Evolutionary conservation across 768 basidiomycete genomes (phyloP).

Genomic region (Kwoniella shandongensis): DNA sequence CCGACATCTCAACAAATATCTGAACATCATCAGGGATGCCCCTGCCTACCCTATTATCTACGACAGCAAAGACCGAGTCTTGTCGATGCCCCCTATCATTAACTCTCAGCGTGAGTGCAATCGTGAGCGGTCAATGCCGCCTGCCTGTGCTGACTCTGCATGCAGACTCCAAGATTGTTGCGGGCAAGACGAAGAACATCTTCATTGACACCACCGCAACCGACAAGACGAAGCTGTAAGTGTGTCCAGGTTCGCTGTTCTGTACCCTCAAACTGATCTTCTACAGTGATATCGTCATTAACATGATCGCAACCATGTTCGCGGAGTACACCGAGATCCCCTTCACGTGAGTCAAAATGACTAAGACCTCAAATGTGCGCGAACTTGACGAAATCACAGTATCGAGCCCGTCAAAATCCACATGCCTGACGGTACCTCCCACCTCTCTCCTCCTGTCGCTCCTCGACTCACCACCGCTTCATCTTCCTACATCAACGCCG

Average conservation of each 20-base stretch:
- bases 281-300: conserved; percentile 74
- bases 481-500: conserved; percentile 91
- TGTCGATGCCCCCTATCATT: conserved; percentile 92
- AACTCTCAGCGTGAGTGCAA: conserved; percentile 50
- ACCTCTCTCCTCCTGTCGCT: conserved; percentile 78
- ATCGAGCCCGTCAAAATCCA: conserved; percentile 90
- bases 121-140: neutral
- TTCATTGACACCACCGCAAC: conserved; percentile 98
- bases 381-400: conserved; percentile 55
- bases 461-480: conserved; percentile 70
- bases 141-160: conserved; percentile 5
- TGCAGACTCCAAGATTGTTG: conserved; percentile 78
- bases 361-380: neutral
- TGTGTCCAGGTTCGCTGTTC: neutral
- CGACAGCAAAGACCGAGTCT: conserved; percentile 77
- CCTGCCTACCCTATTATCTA: conserved; percentile 98
- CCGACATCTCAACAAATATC: conserved; percentile 82
- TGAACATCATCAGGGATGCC: conserved; percentile 89
- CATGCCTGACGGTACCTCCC: conserved; percentile 70
- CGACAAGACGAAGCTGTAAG: conserved; percentile 83
- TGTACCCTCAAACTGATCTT: conserved; percentile 5
- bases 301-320: conserved; percentile 96
- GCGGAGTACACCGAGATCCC: conserved; percentile 91
- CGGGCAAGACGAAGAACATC: conserved; percentile 84
- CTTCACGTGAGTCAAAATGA: conserved; percentile 68